A percentile compares a stretch with the other conserved stretches of the same genome.
phyloP scores from a whole-genome alignment of 441 rosid species.

The Bocquillonia castaneifolia region DNA sequence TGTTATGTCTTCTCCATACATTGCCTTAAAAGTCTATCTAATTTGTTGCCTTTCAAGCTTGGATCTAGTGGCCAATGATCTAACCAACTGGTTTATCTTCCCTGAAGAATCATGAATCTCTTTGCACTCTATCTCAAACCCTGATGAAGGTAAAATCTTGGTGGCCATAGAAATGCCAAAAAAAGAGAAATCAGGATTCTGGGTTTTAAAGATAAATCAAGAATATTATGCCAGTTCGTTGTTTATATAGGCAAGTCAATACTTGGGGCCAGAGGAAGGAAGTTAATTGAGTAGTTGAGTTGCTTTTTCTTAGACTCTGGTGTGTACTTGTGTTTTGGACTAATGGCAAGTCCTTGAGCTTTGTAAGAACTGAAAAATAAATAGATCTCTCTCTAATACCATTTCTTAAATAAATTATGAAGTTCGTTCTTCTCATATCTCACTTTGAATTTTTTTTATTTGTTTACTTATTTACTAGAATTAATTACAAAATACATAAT shows the following conservation, averaged over 20 bases:
- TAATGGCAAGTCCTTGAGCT: no score
- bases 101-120: conserved; percentile 49
- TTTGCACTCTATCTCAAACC: conserved; percentile 42
- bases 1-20: conserved; percentile 42
- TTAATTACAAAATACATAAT: neutral
- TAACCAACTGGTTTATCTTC: conserved; percentile 24
- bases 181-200: neutral
- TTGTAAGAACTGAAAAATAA: no score
- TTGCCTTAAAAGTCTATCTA: conserved; percentile 33
- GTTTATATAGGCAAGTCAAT: conserved; percentile 6
- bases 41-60: conserved; percentile 36
- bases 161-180: conserved; percentile 19
- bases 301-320: no score
- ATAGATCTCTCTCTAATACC: no score
- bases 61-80: conserved; percentile 31
- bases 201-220: neutral
- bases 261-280: conserved; percentile 32
- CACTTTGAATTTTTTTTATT: neutral
- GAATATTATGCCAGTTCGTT: neutral
- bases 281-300: no score
- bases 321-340: no score
- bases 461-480: neutral
- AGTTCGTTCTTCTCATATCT: no score
- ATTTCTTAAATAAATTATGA: no score
- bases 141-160: conserved; percentile 25